Base-by-base conservation (phyloP, 176 grass and related monocot species). In the Canna indica region DNA sequence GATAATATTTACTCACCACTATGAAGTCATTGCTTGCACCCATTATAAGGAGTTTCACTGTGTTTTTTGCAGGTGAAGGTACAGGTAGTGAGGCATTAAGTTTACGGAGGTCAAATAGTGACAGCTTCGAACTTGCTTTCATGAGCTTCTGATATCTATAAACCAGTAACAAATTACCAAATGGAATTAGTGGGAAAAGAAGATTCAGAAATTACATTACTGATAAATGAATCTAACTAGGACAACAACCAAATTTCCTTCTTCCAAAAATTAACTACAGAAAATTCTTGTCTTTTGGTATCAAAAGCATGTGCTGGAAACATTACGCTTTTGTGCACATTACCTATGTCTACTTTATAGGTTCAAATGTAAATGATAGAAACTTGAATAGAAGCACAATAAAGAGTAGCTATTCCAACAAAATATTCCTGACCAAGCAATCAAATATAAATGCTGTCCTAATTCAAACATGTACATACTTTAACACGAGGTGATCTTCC, bases 1-100 rank as follows among this genome's bases (percentile, higher is more conserved):
- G 46, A 24, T 63, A n/a, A 2, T 63, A 34, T 27, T 67, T 59
- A 84, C 92, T 96, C 74, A 91, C 92, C 68, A 96, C 86, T 80
- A 96, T 96, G 57, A 96, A 96, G 66, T 96, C 88, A 72, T 87
- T 76, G 48, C 71, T 89, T 34, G 88, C 88, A 61, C 92, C 92
- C 67, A 91, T 77, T 54, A 91, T 68, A 47, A 91, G 83, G 67
- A 96, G 69, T 47, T 89, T 64, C 62, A 82, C 35, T 30, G 74
- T 76, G 80, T 47, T 71, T 24, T 79, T 64, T 79, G 68, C 47
- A 15, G 83, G 65, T 60, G 78, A 84, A 79, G 88, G 64, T 70
- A 96, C 85, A 61, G 92, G 83, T 62, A 96, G 75, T 24, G 92
- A 81, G 64, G 81, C 81, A 81, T 91, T 96, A 27, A 96, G 83